These are phyloP conservation scores for Mrakia blollopis DNA, from an alignment of 768 basidiomycete genomes.

Conservation along the genomic window DNA sequence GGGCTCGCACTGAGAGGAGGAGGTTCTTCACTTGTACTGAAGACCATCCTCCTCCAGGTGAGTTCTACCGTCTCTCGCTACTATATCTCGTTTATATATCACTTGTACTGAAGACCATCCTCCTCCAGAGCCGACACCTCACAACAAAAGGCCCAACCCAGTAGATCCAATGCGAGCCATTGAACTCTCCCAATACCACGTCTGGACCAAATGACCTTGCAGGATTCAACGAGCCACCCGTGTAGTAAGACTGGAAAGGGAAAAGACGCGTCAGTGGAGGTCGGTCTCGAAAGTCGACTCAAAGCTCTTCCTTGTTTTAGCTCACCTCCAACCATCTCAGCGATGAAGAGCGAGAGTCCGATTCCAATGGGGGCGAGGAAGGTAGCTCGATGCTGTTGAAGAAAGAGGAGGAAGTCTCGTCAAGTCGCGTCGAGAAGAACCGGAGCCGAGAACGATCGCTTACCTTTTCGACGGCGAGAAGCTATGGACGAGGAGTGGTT, in stretches of 20 bases:
- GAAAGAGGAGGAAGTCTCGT: not conserved
- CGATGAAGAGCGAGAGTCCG: slow-evolving; percentile 42
- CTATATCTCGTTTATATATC: no score
- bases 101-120: no score
- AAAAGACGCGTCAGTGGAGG: not conserved
- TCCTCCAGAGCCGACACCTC: no score
- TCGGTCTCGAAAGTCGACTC: not conserved
- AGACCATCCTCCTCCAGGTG: no score
- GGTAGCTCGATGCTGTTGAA: slow-evolving; percentile 43
- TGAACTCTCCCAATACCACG: slow-evolving; percentile 4
- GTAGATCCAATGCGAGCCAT: slow-evolving; percentile 27
- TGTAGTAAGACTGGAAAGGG: not conserved
- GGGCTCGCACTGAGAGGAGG: no score
- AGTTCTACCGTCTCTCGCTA: no score
- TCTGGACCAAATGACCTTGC: slow-evolving; percentile 21
- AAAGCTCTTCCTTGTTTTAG: not conserved
- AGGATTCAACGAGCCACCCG: slow-evolving; percentile 19
- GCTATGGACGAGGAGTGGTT: not conserved
- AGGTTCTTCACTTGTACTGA: no score
- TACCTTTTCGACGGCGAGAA: slow-evolving; percentile 28
- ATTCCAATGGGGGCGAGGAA: slow-evolving; percentile 49
- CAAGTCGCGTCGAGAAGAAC: not conserved
- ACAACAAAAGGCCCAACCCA: not conserved
- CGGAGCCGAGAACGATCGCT: no score
- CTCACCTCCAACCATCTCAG: slow-evolving; percentile 30